Percentiles rank a stretch among this genome's conserved stretches.
phyloP scores from a whole-genome alignment of 1,284 basidiomycete species.

The Flammula alnicola region DNA sequence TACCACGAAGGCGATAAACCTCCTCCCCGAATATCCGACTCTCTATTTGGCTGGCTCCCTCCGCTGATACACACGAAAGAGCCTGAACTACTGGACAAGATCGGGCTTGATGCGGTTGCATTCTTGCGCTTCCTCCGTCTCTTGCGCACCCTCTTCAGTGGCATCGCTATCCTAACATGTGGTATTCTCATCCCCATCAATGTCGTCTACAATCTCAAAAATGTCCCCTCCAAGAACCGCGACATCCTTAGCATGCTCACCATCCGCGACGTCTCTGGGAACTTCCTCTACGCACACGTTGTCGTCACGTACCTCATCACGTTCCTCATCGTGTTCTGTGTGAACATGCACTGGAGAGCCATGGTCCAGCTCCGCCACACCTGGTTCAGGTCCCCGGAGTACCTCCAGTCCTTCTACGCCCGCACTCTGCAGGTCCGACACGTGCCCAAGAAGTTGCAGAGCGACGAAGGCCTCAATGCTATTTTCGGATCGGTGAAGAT shows the following conservation, averaged over 20 bases:
- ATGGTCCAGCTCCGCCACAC: conserved; percentile 71
- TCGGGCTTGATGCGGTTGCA: conserved; percentile 92
- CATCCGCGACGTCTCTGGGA: conserved; percentile 73
- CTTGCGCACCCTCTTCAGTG: conserved; percentile 79
- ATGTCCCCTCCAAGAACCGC: conserved; percentile 54
- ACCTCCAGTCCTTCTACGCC: conserved; percentile 76
- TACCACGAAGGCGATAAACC: conserved; percentile 84
- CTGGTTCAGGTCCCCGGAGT: conserved; percentile 82
- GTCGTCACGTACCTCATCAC: conserved; percentile 77
- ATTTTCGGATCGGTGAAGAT: conserved; percentile 76
- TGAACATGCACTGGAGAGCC: conserved; percentile 75
- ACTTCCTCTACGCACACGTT: conserved; percentile 77
- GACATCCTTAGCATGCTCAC: conserved; percentile 78
- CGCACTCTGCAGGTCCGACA: conserved; percentile 78
- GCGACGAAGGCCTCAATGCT: conserved; percentile 73
- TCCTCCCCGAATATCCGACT: conserved; percentile 82
- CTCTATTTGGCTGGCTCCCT: conserved; percentile 86
- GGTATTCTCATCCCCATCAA: conserved; percentile 84
- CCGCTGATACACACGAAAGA: conserved; percentile 88
- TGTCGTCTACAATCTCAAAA: conserved; percentile 63
- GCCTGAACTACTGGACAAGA: conserved; percentile 85
- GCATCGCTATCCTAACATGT: conserved; percentile 70
- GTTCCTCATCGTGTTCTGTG: conserved; percentile 62
- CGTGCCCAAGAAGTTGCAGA: conserved; percentile 77
- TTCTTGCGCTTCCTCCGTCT: conserved; percentile 94